A percentile compares a stretch with the other conserved stretches of the same genome.
These are phyloP conservation scores for Taphrina sp. DNA, from an alignment of 1,139 yeast species.

Conservation along the genomic window DNA sequence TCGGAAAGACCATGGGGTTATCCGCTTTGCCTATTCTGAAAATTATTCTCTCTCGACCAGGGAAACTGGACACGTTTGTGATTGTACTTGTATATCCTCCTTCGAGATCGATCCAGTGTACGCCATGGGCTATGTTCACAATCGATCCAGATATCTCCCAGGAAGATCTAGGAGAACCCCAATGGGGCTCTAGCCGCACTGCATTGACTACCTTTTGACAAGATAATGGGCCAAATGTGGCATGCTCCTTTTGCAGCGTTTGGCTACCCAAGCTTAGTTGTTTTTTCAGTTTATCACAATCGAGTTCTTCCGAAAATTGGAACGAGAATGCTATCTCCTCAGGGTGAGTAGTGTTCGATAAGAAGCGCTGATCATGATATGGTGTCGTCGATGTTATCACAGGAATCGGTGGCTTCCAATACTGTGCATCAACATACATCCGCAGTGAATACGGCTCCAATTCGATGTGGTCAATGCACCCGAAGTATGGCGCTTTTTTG, in stretches of 20 bases:
- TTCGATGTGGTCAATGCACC: constrained; percentile 21
- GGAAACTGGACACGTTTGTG: constrained; percentile 2
- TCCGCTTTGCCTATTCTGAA: constrained; percentile 27
- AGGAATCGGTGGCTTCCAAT: constrained; percentile 24
- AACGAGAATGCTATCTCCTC: constrained; percentile 9
- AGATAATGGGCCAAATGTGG: constrained; percentile 1
- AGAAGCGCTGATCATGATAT: constrained; percentile 28
- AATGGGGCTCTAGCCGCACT: constrained; percentile 4
- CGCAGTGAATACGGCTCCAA: constrained; percentile 30
- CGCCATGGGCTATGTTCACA: constrained; percentile 2
- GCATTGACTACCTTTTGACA: background rate
- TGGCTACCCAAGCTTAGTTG: constrained; percentile 5
- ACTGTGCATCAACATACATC: constrained; percentile 21
- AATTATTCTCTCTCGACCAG: constrained; percentile 10
- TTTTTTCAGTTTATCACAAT: constrained; percentile 15
- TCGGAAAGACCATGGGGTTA: constrained; percentile 29
- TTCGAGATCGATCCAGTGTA: constrained; percentile 12
- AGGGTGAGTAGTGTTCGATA: background rate
- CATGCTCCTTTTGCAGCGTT: constrained; percentile 4
- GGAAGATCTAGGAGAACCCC: constrained; percentile 15
- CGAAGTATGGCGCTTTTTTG: constrained; percentile 22
- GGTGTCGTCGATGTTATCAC: constrained; percentile 19
- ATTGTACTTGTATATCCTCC: constrained; percentile 7
- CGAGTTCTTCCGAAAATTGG: constrained; percentile 31
- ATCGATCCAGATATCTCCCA: constrained; percentile 16